phyloP scores from a whole-genome alignment of 768 basidiomycete genomes.

The Boletus speciosus region DNA sequence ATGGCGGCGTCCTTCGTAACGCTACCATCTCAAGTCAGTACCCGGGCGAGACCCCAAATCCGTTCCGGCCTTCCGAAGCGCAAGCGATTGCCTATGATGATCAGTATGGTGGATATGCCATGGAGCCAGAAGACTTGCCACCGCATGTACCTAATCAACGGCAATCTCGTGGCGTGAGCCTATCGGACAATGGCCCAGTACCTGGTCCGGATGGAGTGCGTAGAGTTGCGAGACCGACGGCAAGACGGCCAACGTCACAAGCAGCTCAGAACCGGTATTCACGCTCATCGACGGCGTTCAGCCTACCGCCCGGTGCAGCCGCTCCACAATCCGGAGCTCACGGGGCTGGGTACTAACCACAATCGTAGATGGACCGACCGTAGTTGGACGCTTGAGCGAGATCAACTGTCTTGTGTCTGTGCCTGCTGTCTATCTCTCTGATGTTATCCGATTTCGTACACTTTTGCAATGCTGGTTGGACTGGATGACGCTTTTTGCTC shows the following conservation, averaged over 20 bases:
- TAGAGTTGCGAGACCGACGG: conserved; percentile 61
- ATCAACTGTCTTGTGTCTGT: background rate
- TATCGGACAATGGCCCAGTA: conserved; percentile 83
- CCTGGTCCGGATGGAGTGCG: conserved; percentile 76
- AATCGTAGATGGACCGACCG: background rate
- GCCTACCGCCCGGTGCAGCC: conserved; percentile 74
- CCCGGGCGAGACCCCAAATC: conserved; percentile 50
- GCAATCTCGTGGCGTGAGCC: conserved; percentile 61
- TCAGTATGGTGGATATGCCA: conserved; percentile 29
- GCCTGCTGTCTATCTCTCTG: background rate
- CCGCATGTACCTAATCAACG: conserved; percentile 14
- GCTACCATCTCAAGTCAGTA: conserved; percentile 36
- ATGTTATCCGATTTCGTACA: background rate
- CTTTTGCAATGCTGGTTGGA: conserved; percentile 12
- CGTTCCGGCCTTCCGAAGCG: conserved; percentile 52
- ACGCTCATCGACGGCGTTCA: conserved; percentile 48
- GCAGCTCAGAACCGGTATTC: conserved; percentile 69
- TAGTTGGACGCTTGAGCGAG: conserved; percentile 6
- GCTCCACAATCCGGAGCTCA: conserved; percentile 45
- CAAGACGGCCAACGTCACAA: conserved; percentile 59
- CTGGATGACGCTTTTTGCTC: conserved; percentile 1
- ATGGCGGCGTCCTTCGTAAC: conserved; percentile 40
- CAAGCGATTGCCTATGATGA: conserved; percentile 40
- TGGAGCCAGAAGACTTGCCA: conserved; percentile 37
- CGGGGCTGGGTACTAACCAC: conserved; percentile 12